A percentile compares a stretch with the other conserved stretches of the same genome.
Evolutionary conservation across 768 basidiomycete genomes (phyloP).

Genomic region (Panaeolus cyanescens): DNA sequence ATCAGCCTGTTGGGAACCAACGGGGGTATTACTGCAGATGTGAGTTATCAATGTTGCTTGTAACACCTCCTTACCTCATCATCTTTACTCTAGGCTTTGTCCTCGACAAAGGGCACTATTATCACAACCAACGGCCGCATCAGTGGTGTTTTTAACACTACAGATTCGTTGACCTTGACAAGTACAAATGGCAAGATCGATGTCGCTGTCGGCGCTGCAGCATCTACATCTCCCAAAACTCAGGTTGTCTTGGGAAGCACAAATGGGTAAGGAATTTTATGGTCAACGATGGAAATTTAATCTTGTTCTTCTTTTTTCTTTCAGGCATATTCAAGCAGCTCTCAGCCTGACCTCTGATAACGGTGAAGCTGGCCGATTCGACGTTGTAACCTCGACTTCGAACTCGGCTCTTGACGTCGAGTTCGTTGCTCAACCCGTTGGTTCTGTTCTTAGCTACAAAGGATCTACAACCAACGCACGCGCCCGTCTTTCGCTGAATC

Average conservation of each 20-base stretch:
- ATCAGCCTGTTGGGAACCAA: constrained; percentile 38
- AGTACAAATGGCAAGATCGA: constrained; percentile 45
- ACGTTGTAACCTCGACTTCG: constrained; percentile 28
- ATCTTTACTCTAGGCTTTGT: constrained; percentile 4
- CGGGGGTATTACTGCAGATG: constrained; percentile 34
- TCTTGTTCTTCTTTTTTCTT: not conserved
- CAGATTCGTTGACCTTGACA: constrained; percentile 34
- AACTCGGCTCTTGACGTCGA: constrained; percentile 32
- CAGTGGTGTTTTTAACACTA: constrained; percentile 40
- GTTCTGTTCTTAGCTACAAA: constrained; percentile 30
- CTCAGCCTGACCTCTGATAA: constrained; percentile 31
- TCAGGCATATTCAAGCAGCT: constrained; percentile 32
- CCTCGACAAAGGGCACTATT: constrained; percentile 10
- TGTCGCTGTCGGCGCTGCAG: constrained; percentile 38
- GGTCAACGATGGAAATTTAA: not conserved
- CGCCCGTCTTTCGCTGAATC: constrained; percentile 31
- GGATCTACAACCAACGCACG: constrained; percentile 35
- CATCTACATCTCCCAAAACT: constrained; percentile 21
- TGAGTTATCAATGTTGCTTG: constrained; percentile 13
- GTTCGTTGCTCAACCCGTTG: constrained; percentile 34
- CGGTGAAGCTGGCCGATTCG: constrained; percentile 31
- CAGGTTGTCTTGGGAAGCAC: constrained; percentile 33
- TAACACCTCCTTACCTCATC: not conserved
- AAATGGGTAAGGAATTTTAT: constrained; percentile 39
- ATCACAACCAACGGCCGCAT: constrained; percentile 38